Evolutionary conservation across 2,329 filamentous ascomycete genomes (phyloP).

Genomic region (Seiridium cupressi): DNA sequence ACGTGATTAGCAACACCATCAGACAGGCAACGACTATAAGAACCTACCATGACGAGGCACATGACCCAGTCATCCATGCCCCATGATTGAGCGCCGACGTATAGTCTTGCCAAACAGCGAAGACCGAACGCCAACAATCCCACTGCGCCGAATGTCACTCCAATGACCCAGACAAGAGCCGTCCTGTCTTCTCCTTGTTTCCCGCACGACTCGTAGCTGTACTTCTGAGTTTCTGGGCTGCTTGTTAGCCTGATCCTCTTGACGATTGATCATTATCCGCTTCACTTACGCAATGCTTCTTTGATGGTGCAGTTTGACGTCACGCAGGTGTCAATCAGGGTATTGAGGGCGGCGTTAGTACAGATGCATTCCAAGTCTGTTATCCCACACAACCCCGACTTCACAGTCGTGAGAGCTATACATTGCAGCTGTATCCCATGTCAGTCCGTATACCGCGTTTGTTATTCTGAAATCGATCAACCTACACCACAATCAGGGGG

Average conservation of each 20-base stretch:
- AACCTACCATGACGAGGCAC: slow-evolving; percentile 22
- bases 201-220: slow-evolving; percentile 18
- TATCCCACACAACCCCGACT: neutral
- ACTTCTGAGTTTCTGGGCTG: slow-evolving; percentile 22
- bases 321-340: slow-evolving; percentile 22
- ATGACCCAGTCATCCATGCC: slow-evolving; percentile 29
- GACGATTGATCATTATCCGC: neutral
- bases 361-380: slow-evolving; percentile 21
- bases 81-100: slow-evolving; percentile 24
- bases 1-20: neutral
- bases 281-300: slow-evolving; percentile 19
- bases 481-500: slow-evolving; percentile 6
- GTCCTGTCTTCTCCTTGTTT: slow-evolving; percentile 23
- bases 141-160: slow-evolving; percentile 23
- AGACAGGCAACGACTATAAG: neutral
- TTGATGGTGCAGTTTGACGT: slow-evolving; percentile 20
- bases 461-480: neutral
- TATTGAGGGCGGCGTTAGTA: slow-evolving; percentile 17
- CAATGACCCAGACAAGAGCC: slow-evolving; percentile 21
- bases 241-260: neutral
- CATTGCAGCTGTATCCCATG: neutral
- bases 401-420: neutral
- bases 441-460: neutral
- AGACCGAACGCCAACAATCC: slow-evolving; percentile 27
- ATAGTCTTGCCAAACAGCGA: slow-evolving; percentile 25